These are phyloP conservation scores for Collybia mongolica DNA, from an alignment of 768 basidiomycete genomes.

Conservation along the genomic window DNA sequence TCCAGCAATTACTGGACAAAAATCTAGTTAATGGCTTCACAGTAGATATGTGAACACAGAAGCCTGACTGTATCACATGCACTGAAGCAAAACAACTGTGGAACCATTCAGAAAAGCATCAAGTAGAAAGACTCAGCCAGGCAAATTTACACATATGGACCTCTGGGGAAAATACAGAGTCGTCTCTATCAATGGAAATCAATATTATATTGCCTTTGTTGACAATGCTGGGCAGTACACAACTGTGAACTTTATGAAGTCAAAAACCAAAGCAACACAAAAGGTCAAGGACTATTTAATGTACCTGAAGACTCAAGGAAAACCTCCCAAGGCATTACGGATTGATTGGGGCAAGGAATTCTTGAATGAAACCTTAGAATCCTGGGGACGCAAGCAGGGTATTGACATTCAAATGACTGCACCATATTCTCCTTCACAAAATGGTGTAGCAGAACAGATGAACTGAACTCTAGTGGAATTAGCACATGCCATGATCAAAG, in stretches of 20 bases:
- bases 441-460: slow-evolving; percentile 28
- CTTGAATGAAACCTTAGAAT: neutral
- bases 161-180: slow-evolving; percentile 7
- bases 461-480: slow-evolving; percentile 20
- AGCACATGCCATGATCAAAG: slow-evolving; percentile 10
- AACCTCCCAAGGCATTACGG: neutral
- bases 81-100: slow-evolving; percentile 6
- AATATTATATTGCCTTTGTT: slow-evolving; percentile 7
- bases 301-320: neutral
- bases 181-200: slow-evolving; percentile 4
- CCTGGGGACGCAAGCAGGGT: slow-evolving; percentile 17
- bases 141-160: slow-evolving; percentile 9
- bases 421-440: slow-evolving; percentile 27
- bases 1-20: neutral
- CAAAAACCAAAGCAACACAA: neutral
- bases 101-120: slow-evolving; percentile 8
- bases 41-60: neutral
- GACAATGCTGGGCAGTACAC: neutral
- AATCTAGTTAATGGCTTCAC: slow-evolving; percentile 3
- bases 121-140: neutral
- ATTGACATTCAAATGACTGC: slow-evolving; percentile 22
- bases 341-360: slow-evolving; percentile 2
- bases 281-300: neutral
- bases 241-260: neutral
- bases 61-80: slow-evolving; percentile 7